phyloP scores from a whole-genome alignment of 306 rosid species.

The Lablab purpureus region DNA sequence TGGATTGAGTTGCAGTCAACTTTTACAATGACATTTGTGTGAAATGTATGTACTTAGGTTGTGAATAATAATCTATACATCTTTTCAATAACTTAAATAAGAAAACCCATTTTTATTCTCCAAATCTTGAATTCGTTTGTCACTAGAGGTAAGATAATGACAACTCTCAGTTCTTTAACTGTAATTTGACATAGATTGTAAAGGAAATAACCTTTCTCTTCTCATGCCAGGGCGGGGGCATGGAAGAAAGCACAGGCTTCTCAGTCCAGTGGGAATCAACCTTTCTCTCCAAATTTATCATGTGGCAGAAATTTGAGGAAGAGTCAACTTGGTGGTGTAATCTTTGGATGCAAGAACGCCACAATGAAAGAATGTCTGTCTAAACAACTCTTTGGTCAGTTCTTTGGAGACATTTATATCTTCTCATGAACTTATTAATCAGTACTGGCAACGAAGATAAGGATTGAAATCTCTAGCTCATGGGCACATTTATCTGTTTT shows the following conservation, averaged over 20 bases:
- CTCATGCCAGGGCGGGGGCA: constrained; percentile 58
- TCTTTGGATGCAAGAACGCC: constrained; percentile 75
- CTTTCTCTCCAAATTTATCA: constrained; percentile 35
- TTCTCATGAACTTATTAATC: constrained; percentile 13
- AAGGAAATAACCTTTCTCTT: constrained; percentile 23
- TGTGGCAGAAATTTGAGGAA: constrained; percentile 67
- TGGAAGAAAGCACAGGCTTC: constrained; percentile 52
- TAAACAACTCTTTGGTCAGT: constrained; percentile 87
- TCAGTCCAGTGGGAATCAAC: constrained; percentile 19
- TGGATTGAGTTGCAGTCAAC: constrained; percentile 22
- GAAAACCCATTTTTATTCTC: neutral
- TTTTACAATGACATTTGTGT: neutral
- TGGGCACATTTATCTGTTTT: constrained; percentile 41
- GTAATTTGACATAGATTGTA: constrained; percentile 27
- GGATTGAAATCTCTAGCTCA: constrained; percentile 32
- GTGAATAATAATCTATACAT: neutral
- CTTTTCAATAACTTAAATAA: neutral
- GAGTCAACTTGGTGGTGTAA: constrained; percentile 80
- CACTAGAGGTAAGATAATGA: constrained; percentile 19
- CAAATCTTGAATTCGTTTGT: neutral
- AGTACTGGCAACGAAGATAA: neutral
- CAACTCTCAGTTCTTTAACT: constrained; percentile 16
- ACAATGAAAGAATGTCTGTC: constrained; percentile 77
- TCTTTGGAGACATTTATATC: neutral
- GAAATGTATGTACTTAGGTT: neutral